These are phyloP conservation scores for Phoenix dactylifera DNA, from an alignment of 176 grass and related monocot species.

Conservation along the genomic window DNA sequence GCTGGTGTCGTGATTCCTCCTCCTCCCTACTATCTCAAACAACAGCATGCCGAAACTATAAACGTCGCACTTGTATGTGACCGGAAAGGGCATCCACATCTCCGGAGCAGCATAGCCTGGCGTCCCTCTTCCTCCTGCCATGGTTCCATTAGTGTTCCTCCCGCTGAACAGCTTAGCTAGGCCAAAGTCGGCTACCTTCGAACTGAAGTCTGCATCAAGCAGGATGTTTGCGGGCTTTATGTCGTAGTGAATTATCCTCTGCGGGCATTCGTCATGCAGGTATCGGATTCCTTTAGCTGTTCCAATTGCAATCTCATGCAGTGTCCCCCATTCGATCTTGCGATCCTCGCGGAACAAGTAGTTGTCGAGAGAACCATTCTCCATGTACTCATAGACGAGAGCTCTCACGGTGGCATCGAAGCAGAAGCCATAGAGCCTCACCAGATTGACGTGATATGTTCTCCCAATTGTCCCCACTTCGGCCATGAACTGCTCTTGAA, in stretches of 20 bases:
- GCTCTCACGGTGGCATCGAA: neutral
- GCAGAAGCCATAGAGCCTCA: too few relatives aligned
- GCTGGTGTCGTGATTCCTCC: neutral
- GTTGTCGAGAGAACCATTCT: slow-evolving; percentile 2
- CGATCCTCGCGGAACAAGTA: neutral
- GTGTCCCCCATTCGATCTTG: neutral
- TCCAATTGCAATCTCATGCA: slow-evolving; percentile 6
- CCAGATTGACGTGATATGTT: too few relatives aligned
- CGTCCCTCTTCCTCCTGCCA: neutral
- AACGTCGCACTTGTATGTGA: slow-evolving; percentile 6
- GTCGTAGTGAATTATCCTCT: slow-evolving; percentile 8
- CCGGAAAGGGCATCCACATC: slow-evolving; percentile 4
- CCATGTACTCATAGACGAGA: slow-evolving; percentile 1
- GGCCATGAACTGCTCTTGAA: too few relatives aligned
- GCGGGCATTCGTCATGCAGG: slow-evolving; percentile 6
- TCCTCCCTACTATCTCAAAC: slow-evolving; percentile 9
- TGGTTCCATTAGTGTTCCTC: neutral
- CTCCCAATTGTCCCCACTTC: too few relatives aligned
- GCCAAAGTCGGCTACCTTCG: slow-evolving; percentile 6
- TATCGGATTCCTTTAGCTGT: slow-evolving; percentile 2
- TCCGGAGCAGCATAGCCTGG: slow-evolving; percentile 3
- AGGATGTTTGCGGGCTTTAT: slow-evolving; percentile 5
- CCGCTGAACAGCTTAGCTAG: neutral
- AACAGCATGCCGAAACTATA: slow-evolving; percentile 10
- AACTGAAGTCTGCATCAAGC: neutral